Base-by-base conservation (phyloP, 257 asterid species). In the Anisodus acutangulus region DNA sequence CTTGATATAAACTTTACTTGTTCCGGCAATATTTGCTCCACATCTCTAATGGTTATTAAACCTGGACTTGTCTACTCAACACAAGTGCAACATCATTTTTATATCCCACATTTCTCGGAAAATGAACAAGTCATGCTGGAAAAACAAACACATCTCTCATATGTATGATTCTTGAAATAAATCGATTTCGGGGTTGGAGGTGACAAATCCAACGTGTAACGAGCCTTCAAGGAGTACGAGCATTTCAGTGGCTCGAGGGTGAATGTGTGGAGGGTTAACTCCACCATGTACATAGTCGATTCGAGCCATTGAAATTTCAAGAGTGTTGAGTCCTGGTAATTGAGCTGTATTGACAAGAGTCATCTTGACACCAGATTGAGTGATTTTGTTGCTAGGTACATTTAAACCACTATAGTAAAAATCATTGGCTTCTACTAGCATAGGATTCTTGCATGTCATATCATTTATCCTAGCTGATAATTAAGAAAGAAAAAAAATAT, bases 351-450 rank as follows among this genome's bases (percentile, higher is more conserved):
- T 72, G 0, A 85, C 64, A 2, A 82, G 58, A 11, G 78, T 47
- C 2, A 82, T 3, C 22, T 10, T 35, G 0, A 84, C 53, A 19
- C 90, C 89, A 0, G 19, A 62, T 4, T 79, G 88, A 39, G 87
- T 90, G 5, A 85, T 47, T 1, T 88, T 90, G 60, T 90, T 86
- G 3, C 87, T 84, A 8, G 90, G 78, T n/a, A 81, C 3, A 49
- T 87, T 83, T 13, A 88, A 84, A 49, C 92, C 91, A 31, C 85
- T 66, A 80, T 83, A 90, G 85, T 78, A 41, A 87, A 86, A 86
- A 78, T 86, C 88, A 76, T 82, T 57, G 69, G 45, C 86, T 66
- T 68, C 22, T 12, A 57, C 88, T 16, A 47, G 16, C 41, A 26
- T 2, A 0, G 69, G 85, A 60, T 85, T 55, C 68, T 82, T 88